Evolutionary conservation across 768 basidiomycete species (phyloP).

Genomic region (Podaxis sp.): DNA sequence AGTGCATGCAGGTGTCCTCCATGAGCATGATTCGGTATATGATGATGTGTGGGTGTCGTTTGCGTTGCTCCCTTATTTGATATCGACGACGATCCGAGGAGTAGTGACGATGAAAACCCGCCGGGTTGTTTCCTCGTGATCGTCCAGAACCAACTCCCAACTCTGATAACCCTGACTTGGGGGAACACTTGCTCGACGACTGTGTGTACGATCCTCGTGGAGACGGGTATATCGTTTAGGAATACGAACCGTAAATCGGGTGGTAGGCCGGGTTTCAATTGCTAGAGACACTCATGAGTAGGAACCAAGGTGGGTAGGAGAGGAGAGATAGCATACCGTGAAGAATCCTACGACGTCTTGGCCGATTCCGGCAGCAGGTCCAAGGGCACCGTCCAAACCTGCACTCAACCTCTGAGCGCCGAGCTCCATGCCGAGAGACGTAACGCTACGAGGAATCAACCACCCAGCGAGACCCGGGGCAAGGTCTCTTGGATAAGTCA

Average conservation of each 20-base stretch:
- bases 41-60: conserved; percentile 1
- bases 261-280: conserved; percentile 59
- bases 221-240: conserved; percentile 45
- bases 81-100: not conserved
- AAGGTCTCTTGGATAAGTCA: conserved; percentile 64
- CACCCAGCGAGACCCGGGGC: conserved; percentile 63
- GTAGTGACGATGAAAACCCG: conserved; percentile 8
- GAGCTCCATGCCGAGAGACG: conserved; percentile 45
- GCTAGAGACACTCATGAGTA: conserved; percentile 31
- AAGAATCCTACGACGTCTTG: conserved; percentile 7
- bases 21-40: conserved; percentile 10
- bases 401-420: conserved; percentile 35
- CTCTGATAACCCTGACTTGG: conserved; percentile 52
- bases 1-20: conserved; percentile 11
- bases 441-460: conserved; percentile 58
- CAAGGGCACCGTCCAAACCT: conserved; percentile 39
- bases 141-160: conserved; percentile 56
- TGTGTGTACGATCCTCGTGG: conserved; percentile 31
- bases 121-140: conserved; percentile 29
- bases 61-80: not conserved
- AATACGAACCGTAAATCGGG: conserved; percentile 52
- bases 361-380: conserved; percentile 15
- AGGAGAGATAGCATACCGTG: not conserved
- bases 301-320: not conserved
- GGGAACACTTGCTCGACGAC: conserved; percentile 63